Percentiles rank a stretch among this genome's conserved stretches.
Evolutionary conservation across 163 green algal genomes (phyloP).

Genomic region (Chlorella variabilis): DNA sequence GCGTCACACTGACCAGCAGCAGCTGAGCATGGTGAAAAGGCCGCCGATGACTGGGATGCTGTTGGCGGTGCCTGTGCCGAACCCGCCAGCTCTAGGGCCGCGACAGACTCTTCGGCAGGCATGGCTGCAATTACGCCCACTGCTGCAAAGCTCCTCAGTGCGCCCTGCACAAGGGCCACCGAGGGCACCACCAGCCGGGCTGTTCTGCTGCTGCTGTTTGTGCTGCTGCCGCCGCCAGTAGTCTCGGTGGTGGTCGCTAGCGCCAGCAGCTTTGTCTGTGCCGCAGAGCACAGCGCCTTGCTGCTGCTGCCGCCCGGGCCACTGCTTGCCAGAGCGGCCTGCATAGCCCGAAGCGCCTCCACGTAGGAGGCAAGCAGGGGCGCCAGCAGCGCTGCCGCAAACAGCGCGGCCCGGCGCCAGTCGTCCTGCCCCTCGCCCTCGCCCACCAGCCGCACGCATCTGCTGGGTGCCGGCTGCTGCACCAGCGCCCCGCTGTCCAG

Average conservation of each 20-base stretch:
- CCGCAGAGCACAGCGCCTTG: conserved; percentile 17
- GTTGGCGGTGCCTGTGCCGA: not conserved
- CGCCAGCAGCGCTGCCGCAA: conserved; percentile 17
- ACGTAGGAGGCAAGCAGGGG: conserved; percentile 24
- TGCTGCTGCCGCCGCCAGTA: not conserved
- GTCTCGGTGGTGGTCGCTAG: not conserved
- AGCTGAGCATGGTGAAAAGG: not conserved
- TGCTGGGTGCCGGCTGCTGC: not conserved
- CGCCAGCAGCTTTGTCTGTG: conserved; percentile 2
- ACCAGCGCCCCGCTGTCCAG: not conserved
- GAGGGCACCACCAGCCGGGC: conserved; percentile 6
- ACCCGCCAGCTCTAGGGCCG: not conserved
- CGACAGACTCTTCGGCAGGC: not conserved
- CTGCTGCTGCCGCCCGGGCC: not conserved
- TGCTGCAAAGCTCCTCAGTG: not conserved
- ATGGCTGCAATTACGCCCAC: not conserved
- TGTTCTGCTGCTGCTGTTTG: not conserved
- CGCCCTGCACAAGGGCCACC: conserved; percentile 2
- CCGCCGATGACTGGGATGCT: not conserved
- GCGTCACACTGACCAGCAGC: not conserved
- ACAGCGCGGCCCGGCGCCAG: not conserved
- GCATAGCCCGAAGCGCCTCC: not conserved
- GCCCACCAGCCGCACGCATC: not conserved
- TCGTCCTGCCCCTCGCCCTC: not conserved
- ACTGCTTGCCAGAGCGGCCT: not conserved